Conservation (phyloP, 2,329 filamentous ascomycete genomes). For the Fusarium foetens region DNA sequence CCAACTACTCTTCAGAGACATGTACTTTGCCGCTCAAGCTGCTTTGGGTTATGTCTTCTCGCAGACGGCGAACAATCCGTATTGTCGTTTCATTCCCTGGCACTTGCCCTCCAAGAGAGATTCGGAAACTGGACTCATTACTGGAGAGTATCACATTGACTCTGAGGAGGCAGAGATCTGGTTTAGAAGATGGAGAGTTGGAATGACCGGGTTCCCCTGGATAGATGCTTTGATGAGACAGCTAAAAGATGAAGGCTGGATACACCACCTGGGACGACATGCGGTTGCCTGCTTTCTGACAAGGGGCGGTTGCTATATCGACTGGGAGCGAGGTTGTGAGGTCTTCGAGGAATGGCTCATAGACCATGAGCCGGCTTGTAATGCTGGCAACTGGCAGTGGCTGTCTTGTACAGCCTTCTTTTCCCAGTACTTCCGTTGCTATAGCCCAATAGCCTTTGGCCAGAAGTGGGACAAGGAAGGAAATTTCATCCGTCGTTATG, state of each 20-base stretch:
- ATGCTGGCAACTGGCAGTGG: constrained; percentile 84
- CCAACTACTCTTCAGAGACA: constrained; percentile 81
- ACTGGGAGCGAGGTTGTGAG: constrained; percentile 81
- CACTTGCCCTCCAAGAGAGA: constrained; percentile 72
- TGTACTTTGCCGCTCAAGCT: constrained; percentile 84
- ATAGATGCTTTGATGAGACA: constrained; percentile 85
- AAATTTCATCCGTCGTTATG: constrained; percentile 69
- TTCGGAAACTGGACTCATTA: constrained; percentile 57
- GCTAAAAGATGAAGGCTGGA: constrained; percentile 77
- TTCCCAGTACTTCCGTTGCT: constrained; percentile 75
- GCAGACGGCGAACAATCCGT: constrained; percentile 72
- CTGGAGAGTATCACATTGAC: constrained; percentile 72
- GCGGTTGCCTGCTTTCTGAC: constrained; percentile 86
- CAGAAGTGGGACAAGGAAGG: constrained; percentile 81
- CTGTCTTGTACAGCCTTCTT: constrained; percentile 80
- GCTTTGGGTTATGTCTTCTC: constrained; percentile 70
- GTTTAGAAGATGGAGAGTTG: constrained; percentile 75
- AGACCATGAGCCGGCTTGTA: constrained; percentile 79
- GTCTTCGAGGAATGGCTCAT: constrained; percentile 82
- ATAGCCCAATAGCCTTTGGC: constrained; percentile 76
- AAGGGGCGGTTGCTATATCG: constrained; percentile 79
- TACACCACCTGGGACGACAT: constrained; percentile 81
- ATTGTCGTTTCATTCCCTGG: constrained; percentile 82
- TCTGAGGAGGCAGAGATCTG: constrained; percentile 69
- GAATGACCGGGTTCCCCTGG: constrained; percentile 80